Base-by-base conservation (phyloP, 768 basidiomycete genomes). In the Podaxis sp. region DNA sequence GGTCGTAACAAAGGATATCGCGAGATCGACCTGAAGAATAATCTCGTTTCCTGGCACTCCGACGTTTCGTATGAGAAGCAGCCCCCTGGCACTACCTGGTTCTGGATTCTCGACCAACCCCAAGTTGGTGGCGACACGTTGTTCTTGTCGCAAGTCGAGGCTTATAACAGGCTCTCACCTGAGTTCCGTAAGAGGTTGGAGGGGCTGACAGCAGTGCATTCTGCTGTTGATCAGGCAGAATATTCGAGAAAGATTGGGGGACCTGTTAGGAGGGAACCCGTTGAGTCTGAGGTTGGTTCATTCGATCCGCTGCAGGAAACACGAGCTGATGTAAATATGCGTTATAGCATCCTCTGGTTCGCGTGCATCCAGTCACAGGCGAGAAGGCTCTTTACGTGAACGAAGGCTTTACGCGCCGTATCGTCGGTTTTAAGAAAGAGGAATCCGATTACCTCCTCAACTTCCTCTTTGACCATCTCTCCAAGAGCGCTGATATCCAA, bases 371-470 rank as follows among this genome's bases (percentile, higher is more conserved):
- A 12, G 82, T 82, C 1, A 88, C 87, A 0, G 84, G 84, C 17
- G 82, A 86, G 68, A 86, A 87, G 72, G 82, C 82, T 1, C 74
- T 87, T 22, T 85, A 83, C 68, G 73, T 87, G 72, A 86, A 86
- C 72, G 77, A 77, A 56, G 82, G 79, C 33, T 85, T 85, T 76
- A 84, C 84, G 2, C 71, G 73, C 33, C 76, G 75, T 66, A 85
- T 86, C 68, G 82, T 85, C 42, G 84, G 85, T 4, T 84, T 76
- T 74, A 83, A 81, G 63, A 48, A 74, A 7, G 84, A 86, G 65
- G 85, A 86, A 68, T 84, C 83, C 22, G 83, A 86, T 42, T 79
- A 77, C 63, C 74, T 86, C 22, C 74, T 85, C 66, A 81, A 80
- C 46, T 84, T 85, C 77, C 75, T 84, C 52, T 84, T 74, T 72